Evolutionary conservation across 176 grass and related monocot genomes (phyloP).

Genomic region (Avena atlantica): DNA sequence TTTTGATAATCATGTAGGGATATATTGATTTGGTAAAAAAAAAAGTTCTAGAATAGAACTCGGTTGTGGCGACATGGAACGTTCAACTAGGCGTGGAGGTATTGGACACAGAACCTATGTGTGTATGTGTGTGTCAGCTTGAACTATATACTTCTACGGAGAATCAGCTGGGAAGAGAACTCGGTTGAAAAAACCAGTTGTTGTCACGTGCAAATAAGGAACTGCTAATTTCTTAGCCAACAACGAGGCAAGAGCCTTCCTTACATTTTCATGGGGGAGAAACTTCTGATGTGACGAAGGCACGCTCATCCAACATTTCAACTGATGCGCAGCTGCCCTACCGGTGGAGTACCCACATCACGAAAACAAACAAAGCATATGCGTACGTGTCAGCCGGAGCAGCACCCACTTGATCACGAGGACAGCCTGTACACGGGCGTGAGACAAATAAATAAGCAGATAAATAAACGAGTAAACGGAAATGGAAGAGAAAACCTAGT

Average conservation of each 20-base stretch:
- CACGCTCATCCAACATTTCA: background rate
- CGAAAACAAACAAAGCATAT: background rate
- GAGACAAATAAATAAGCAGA: background rate
- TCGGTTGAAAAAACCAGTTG: too few species aligned
- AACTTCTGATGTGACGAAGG: background rate
- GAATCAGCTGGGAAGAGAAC: background rate
- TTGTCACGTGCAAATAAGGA: background rate
- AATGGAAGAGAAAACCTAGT: background rate
- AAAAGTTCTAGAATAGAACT: too few species aligned
- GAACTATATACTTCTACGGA: background rate
- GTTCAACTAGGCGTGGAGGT: background rate
- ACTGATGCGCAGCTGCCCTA: background rate
- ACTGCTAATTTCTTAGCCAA: background rate
- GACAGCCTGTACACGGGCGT: too few species aligned
- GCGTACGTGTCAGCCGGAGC: background rate
- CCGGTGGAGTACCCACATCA: background rate
- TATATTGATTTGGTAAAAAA: too few species aligned
- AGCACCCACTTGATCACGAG: too few species aligned
- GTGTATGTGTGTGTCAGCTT: background rate
- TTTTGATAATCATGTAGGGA: too few species aligned
- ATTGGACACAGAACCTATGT: too few species aligned
- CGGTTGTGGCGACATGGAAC: too few species aligned
- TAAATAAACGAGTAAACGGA: background rate
- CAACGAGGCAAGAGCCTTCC: background rate
- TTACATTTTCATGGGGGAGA: background rate